Base-by-base conservation (phyloP, 768 basidiomycete genomes). In the Lactarius tabidus region DNA sequence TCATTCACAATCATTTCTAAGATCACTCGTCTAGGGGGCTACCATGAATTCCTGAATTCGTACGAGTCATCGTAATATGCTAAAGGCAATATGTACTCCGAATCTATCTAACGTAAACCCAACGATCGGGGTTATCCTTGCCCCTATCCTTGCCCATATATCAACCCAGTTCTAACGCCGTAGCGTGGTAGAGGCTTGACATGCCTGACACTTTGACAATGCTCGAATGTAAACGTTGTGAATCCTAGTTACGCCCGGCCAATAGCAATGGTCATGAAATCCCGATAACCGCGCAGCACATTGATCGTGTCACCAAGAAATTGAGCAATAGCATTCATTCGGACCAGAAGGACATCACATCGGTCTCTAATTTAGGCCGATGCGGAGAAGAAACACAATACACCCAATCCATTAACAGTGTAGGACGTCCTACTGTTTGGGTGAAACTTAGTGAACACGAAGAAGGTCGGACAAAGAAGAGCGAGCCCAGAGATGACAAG, bases 81-180 rank as follows among this genome's bases (percentile, higher is more conserved):
- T 39, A 31, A 54, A 15, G 48, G 48, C n/a, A 54, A 33, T 54
- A 18, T 33, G 53, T 20, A 17, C 18, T 29, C 41, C 57, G n/a
- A n/a, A 60, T 48, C 54, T 43, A 59, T 39, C 58, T 41, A 35
- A 59, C 35, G n/a, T 23, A 65, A 61, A 48, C 64, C 20, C 48
- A 43, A 17, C 41, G 41, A 65, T 59, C 29, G 17, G 53, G 60
- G 36, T 26, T 52, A 38, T 59, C 52, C 33, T 45, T 36, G 3
- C 31, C 52, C 23, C n/a, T n/a, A n/a, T n/a, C n/a, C n/a, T n/a
- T n/a, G n/a, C n/a, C n/a, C n/a, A n/a, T n/a, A 29, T 64, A 18
- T 56, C 54, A 63, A 57, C 45, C 17, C 35, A 60, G 31, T 31
- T 31, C 39, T 48, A 61, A 41, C 28, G 43, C 60, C 64, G 48